Percentiles rank a stretch among this genome's conserved stretches.
These are phyloP conservation scores for Trifolium repens DNA, from an alignment of 306 rosid genomes.

Conservation along the genomic window DNA sequence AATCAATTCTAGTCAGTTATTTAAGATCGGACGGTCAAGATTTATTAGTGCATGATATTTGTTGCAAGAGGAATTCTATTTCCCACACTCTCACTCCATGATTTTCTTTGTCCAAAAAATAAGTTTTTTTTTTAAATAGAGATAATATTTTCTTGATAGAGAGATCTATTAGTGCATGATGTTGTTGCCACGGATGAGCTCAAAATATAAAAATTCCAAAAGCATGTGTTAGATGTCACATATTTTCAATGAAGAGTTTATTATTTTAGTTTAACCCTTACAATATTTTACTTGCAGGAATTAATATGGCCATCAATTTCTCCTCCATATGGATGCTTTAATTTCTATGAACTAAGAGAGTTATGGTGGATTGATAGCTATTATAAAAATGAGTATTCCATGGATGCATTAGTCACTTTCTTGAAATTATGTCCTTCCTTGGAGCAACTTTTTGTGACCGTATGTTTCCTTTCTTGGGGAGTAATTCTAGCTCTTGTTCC, in stretches of 20 bases:
- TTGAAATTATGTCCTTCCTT: constrained; percentile 68
- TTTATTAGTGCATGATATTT: no score
- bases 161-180: background rate
- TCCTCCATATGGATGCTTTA: constrained; percentile 51
- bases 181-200: background rate
- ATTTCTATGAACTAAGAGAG: constrained; percentile 68
- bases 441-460: constrained; percentile 60
- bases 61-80: background rate
- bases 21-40: no score
- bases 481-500: background rate
- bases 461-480: constrained; percentile 33
- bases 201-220: background rate
- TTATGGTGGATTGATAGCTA: constrained; percentile 71
- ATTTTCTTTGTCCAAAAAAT: background rate
- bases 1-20: no score
- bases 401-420: constrained; percentile 57
- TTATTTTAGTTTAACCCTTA: background rate
- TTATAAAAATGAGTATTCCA: constrained; percentile 48
- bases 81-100: background rate
- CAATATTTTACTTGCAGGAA: constrained; percentile 41
- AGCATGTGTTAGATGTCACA: background rate
- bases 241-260: background rate
- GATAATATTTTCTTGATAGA: background rate
- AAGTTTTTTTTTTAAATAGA: background rate
- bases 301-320: constrained; percentile 75